Evolutionary conservation across 2,329 filamentous ascomycete genomes (phyloP).

Genomic region (Aspergillus viridinutans): DNA sequence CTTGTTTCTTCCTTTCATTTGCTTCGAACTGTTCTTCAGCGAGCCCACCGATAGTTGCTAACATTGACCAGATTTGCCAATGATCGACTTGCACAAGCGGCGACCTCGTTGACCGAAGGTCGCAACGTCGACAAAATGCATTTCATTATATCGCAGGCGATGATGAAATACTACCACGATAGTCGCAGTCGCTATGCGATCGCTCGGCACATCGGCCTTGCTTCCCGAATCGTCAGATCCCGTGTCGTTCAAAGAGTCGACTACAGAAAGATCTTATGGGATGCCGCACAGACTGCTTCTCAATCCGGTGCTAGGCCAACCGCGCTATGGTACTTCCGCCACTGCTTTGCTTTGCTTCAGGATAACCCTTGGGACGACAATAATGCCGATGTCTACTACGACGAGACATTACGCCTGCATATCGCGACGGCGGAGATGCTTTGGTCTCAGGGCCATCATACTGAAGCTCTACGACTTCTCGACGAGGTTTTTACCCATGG

Average conservation of each 20-base stretch:
- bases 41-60: conserved; percentile 1
- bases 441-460: conserved; percentile 69
- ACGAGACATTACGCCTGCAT: conserved; percentile 77
- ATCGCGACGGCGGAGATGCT: conserved; percentile 78
- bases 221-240: conserved; percentile 68
- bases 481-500: conserved; percentile 66
- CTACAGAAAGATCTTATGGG: conserved; percentile 72
- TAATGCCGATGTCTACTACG: conserved; percentile 70
- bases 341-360: conserved; percentile 75
- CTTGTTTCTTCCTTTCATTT: background rate
- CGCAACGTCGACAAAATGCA: conserved; percentile 74
- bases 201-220: conserved; percentile 76
- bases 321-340: conserved; percentile 74
- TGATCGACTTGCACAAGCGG: conserved; percentile 78
- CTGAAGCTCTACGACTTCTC: conserved; percentile 65
- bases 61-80: conserved; percentile 64
- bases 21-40: background rate
- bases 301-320: conserved; percentile 80
- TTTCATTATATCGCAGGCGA: conserved; percentile 76
- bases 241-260: conserved; percentile 57
- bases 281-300: conserved; percentile 71
- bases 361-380: conserved; percentile 70
- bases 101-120: conserved; percentile 64
- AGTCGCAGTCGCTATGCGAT: conserved; percentile 64
- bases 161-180: conserved; percentile 68